phyloP scores from a whole-genome alignment of 176 grass and related monocot genomes.

The Rhynchospora breviuscula region DNA sequence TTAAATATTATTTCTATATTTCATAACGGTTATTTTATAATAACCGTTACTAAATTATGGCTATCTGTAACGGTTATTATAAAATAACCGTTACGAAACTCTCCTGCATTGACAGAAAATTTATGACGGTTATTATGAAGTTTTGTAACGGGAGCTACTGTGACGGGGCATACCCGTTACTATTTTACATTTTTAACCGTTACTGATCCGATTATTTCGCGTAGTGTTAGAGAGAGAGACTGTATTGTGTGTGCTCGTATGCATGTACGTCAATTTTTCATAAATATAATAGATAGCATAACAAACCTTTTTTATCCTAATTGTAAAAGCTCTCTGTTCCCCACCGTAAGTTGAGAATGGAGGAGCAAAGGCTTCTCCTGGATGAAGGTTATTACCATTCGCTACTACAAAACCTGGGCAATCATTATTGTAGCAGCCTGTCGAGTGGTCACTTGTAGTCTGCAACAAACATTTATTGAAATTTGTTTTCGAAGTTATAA shows the following conservation, averaged over 20 bases:
- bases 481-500: background rate
- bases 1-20: too few relatives aligned
- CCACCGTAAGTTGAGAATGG: slow-evolving; percentile 9
- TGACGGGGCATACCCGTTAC: too few relatives aligned
- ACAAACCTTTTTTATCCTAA: slow-evolving; percentile 27
- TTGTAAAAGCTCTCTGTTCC: background rate
- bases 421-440: slow-evolving; percentile 27
- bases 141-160: too few relatives aligned
- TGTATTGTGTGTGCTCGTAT: background rate
- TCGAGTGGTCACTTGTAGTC: background rate
- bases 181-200: too few relatives aligned
- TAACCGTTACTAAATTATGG: too few relatives aligned
- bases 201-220: too few relatives aligned
- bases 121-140: too few relatives aligned
- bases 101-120: too few relatives aligned
- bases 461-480: background rate
- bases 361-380: slow-evolving; percentile 29
- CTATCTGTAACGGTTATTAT: too few relatives aligned
- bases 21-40: too few relatives aligned
- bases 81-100: too few relatives aligned
- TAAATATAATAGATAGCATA: background rate
- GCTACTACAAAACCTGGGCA: slow-evolving; percentile 33
- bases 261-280: background rate
- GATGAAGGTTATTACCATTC: background rate
- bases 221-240: background rate